Conservation (phyloP, 164 flowering plant genomes). For the Berberis thunbergii region DNA sequence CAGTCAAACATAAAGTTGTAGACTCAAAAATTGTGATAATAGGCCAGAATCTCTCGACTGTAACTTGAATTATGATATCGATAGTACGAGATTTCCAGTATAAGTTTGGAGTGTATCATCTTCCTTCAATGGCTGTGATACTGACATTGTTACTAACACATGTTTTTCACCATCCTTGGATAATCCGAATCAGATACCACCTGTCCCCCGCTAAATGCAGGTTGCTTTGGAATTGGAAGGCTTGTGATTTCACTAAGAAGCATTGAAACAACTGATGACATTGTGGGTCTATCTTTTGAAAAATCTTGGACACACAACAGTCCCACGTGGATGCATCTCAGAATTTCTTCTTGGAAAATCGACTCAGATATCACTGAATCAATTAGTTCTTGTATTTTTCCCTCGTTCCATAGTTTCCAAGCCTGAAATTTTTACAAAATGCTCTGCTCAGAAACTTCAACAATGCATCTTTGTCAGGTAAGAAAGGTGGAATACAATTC, state of each 20-base stretch:
- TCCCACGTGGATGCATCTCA: constrained; percentile 1
- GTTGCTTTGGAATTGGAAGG: neutral
- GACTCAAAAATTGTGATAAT: too few species aligned
- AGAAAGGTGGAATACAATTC: neutral
- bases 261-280: neutral
- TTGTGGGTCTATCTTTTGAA: neutral
- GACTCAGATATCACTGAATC: neutral
- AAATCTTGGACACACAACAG: neutral
- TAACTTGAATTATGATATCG: too few species aligned
- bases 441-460: neutral
- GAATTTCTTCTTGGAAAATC: neutral
- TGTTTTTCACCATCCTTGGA: neutral
- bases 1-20: too few species aligned
- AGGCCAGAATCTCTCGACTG: too few species aligned
- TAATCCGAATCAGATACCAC: neutral
- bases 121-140: neutral
- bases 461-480: neutral
- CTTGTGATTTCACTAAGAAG: neutral
- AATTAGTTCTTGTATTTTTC: neutral
- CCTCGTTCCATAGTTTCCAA: neutral
- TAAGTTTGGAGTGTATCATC: neutral
- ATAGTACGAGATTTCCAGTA: too few species aligned
- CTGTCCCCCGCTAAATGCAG: neutral
- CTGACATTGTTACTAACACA: neutral
- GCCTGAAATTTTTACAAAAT: neutral